Conservation (phyloP, 176 grass and related monocot genomes). For the Carex scoparia region DNA sequence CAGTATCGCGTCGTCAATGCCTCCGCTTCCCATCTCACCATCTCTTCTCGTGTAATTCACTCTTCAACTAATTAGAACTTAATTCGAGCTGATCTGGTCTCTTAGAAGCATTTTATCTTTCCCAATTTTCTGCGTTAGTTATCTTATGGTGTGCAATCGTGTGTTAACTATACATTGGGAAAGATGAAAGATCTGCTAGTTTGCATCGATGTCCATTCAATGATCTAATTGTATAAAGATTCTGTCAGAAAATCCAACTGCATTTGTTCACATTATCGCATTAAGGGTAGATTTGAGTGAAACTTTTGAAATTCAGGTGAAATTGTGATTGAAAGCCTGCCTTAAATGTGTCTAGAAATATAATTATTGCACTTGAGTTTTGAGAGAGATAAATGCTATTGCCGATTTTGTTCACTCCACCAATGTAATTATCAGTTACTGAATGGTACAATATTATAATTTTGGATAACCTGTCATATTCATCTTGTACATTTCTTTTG, state of each 20-base stretch:
- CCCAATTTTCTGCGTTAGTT: background rate
- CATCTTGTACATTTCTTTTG: background rate
- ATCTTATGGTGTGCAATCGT: background rate
- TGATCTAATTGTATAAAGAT: background rate
- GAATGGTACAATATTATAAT: background rate
- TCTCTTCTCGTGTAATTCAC: slow-evolving; percentile 33
- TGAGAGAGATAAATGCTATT: background rate
- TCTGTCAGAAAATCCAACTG: background rate
- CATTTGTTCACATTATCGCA: background rate
- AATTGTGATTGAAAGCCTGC: background rate
- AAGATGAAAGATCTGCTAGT: background rate
- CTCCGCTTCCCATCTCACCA: background rate
- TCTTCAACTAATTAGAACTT: background rate
- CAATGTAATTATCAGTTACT: background rate
- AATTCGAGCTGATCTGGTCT: background rate
- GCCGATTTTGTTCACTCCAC: background rate
- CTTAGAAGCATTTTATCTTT: background rate
- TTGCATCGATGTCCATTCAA: background rate
- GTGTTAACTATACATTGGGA: background rate
- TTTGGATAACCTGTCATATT: background rate
- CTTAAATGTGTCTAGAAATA: background rate
- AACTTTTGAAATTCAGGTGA: background rate
- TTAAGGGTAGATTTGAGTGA: background rate
- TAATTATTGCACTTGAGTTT: background rate
- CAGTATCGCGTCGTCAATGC: slow-evolving; percentile 36